Conservation (phyloP, 164 flowering plant genomes). For the Santalum album region DNA sequence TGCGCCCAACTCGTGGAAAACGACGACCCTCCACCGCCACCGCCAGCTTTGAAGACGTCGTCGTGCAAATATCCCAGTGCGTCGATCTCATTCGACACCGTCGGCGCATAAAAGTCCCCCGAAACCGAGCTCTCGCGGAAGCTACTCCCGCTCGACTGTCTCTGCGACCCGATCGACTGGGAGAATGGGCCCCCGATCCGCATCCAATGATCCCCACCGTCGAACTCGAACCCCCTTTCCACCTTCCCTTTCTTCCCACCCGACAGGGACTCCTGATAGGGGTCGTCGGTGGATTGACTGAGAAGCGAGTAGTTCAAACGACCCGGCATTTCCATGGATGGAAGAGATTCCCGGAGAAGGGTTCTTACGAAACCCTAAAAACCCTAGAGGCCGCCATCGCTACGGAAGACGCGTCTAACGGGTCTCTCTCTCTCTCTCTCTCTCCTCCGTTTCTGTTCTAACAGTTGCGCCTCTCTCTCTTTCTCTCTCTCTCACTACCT, state of each 20-base stretch:
- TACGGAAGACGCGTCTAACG: neutral
- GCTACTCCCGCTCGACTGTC: conserved; percentile 87
- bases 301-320: conserved; percentile 62
- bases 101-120: conserved; percentile 45
- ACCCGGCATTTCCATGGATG: conserved; percentile 77
- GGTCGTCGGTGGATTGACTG: conserved; percentile 61
- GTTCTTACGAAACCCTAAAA: conserved; percentile 16
- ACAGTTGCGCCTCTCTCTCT: too few relatives aligned
- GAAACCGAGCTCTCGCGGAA: conserved; percentile 65
- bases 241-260: conserved; percentile 27
- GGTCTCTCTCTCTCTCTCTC: neutral
- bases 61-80: conserved; percentile 22
- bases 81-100: conserved; percentile 36
- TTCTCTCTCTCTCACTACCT: too few relatives aligned
- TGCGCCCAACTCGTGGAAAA: conserved; percentile 91
- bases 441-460: neutral
- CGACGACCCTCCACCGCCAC: conserved; percentile 37
- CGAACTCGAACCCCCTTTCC: conserved; percentile 53
- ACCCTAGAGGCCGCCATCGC: conserved; percentile 15
- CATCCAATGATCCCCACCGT: conserved; percentile 27
- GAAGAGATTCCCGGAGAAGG: neutral
- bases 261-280: conserved; percentile 33
- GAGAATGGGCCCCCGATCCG: conserved; percentile 33
- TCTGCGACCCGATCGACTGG: conserved; percentile 48
- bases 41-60: conserved; percentile 25